These are phyloP conservation scores for Plasmodium knowlesi DNA, from an alignment of 169 alveolate species.

Conservation along the genomic window DNA sequence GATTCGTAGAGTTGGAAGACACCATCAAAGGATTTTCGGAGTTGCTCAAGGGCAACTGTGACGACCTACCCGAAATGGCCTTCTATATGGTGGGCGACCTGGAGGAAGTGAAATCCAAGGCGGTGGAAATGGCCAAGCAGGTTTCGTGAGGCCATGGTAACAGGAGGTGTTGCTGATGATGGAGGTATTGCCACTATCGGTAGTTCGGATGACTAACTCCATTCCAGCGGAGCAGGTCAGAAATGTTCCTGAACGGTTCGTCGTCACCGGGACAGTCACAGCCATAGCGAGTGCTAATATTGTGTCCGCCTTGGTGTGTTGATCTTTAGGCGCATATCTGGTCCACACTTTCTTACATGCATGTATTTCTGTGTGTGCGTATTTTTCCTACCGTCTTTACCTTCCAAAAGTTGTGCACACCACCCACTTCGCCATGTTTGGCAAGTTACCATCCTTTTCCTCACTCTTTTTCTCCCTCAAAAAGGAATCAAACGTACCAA, in stretches of 20 bases:
- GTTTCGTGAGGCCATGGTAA: not conserved
- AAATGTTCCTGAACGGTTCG: not conserved
- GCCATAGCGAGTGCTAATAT: not conserved
- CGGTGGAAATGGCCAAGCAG: conserved; percentile 83
- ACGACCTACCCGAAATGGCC: conserved; percentile 96
- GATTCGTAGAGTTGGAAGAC: conserved; percentile 92
- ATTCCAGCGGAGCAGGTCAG: not conserved
- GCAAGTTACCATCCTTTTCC: not conserved
- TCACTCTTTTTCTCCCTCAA: not conserved
- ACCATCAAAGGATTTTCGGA: conserved; percentile 92
- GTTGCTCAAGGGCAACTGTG: conserved; percentile 95
- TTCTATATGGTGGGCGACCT: conserved; percentile 97
- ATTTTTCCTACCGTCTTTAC: not conserved
- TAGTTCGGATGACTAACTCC: not conserved
- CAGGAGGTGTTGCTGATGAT: no score
- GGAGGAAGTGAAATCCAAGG: conserved; percentile 93
- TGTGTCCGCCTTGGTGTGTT: not conserved
- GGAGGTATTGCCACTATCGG: not conserved
- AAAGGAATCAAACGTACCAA: not conserved
- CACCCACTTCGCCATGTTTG: not conserved
- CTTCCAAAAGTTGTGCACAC: not conserved
- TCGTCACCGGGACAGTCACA: not conserved
- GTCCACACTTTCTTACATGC: not conserved
- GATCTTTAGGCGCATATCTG: not conserved
- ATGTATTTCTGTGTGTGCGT: not conserved